phyloP scores from a whole-genome alignment of 148 eudicot species.

The Chenopodium berlandieri region DNA sequence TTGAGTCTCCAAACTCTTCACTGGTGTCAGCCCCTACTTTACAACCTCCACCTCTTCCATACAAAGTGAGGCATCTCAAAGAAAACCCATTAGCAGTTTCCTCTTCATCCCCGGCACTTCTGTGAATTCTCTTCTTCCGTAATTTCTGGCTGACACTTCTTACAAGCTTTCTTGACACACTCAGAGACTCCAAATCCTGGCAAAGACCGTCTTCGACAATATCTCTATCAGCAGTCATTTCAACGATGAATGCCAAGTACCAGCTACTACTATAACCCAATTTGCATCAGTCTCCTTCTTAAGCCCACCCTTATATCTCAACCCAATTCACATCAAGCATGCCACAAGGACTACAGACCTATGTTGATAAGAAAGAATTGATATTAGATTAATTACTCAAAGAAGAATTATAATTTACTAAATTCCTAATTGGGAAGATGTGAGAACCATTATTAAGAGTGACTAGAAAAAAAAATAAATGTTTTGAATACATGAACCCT shows the following conservation, averaged over 20 bases:
- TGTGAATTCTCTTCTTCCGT: constrained; percentile 43
- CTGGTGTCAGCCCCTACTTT: constrained; percentile 84
- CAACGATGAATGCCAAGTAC: constrained; percentile 6
- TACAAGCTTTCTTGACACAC: constrained; percentile 71
- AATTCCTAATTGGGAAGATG: background rate
- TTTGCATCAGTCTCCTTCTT: constrained; percentile 5
- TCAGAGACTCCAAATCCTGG: constrained; percentile 66
- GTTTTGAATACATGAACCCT: background rate
- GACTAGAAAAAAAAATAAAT: background rate
- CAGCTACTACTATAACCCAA: background rate
- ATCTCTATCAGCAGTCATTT: constrained; percentile 52
- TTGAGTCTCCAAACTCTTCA: constrained; percentile 63
- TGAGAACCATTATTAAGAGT: background rate
- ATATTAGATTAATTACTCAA: background rate
- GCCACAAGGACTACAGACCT: constrained; percentile 15
- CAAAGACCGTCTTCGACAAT: constrained; percentile 53
- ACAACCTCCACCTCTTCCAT: constrained; percentile 88
- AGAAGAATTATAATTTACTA: background rate
- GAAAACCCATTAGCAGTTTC: constrained; percentile 56
- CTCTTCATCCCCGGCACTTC: constrained; percentile 51
- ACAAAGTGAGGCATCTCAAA: constrained; percentile 62
- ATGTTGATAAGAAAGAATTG: background rate
- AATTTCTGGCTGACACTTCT: constrained; percentile 80
- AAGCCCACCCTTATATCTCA: background rate
- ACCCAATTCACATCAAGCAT: background rate